Evolutionary conservation across 2,329 filamentous ascomycete species (phyloP), one percentile per base, ranked within the genome.

Genomic region (Dactylonectria macrodidyma): DNA sequence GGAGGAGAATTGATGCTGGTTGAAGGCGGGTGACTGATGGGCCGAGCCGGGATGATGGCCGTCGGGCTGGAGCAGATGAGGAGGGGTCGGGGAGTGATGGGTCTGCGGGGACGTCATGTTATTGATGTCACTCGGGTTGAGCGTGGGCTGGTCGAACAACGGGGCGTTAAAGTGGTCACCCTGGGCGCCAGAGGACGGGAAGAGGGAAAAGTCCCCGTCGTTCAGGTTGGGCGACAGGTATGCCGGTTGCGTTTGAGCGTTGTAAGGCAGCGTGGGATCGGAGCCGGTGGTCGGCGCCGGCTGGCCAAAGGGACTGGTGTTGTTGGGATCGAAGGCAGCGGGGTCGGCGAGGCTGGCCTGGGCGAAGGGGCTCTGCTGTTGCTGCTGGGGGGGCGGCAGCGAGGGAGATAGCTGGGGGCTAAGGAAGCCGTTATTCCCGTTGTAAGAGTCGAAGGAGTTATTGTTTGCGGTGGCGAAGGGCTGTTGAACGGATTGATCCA

Each of bases 201-300:
- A 94, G 74, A 93, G 85, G 57, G 89, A 88, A 78, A 91, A 92
- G 80, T 93, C 90, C 67, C 82, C 82, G 75, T 84, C 82, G 77
- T 82, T 82, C 69, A 89, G 87, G 70, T 85, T 87, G 19, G 86
- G 78, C 48, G 84, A 82, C 48, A 91, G 77, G 71, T 86, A 89
- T 73, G 77, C 77, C 60, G 80, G 71, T 68, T 86, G 84, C 47
- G 81, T 74, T 69, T 85, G 83, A 41, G 79, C 73, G 66, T 81
- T 82, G 75, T 84, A 86, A 65, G 81, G 71, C 68, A 83, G 73
- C 59, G 82, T 76, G 66, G 81, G 75, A 69, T 84, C 80, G 69
- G 82, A 62, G 57, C 68, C 74, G 52, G 78, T 70, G 50, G 75
- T 73, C 59, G 82, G 79, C 60, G 79, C 70, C 69, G 85, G 84